Evolutionary conservation across 176 grass and related monocot genomes (phyloP).

Genomic region (Cenchrus purpureus): DNA sequence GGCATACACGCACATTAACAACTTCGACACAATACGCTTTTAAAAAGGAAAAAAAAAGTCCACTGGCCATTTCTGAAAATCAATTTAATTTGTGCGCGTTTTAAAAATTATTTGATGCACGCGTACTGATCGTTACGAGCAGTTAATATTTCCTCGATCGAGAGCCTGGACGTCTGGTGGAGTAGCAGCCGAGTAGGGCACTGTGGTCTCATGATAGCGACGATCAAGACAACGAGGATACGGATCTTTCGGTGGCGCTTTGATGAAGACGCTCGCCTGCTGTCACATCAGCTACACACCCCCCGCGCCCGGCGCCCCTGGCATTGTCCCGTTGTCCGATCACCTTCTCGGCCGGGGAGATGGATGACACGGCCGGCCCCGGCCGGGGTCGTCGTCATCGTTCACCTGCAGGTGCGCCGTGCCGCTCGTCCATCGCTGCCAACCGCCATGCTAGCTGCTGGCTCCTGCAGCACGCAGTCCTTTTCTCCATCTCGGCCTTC

Average conservation of each 20-base stretch:
- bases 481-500: background rate
- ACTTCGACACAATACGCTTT: background rate
- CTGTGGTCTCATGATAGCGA: constrained; percentile 31
- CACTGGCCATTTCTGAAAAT: background rate
- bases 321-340: background rate
- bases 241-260: too few species aligned
- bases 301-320: background rate
- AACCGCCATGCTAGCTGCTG: background rate
- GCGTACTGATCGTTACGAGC: background rate
- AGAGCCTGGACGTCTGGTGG: background rate
- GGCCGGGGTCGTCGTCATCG: background rate
- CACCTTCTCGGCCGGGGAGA: background rate
- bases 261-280: too few species aligned
- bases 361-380: background rate
- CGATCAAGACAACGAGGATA: background rate
- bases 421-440: background rate
- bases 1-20: background rate
- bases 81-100: background rate
- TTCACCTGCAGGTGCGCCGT: background rate
- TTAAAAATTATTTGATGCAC: background rate
- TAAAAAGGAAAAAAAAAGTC: background rate
- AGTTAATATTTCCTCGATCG: background rate
- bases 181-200: background rate
- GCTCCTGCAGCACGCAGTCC: background rate
- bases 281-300: too few species aligned